A percentile compares a stretch with the other conserved stretches of the same genome.
Evolutionary conservation across 495 filamentous ascomycete genomes (phyloP).

Genomic region (Aspergillus conjunctus): DNA sequence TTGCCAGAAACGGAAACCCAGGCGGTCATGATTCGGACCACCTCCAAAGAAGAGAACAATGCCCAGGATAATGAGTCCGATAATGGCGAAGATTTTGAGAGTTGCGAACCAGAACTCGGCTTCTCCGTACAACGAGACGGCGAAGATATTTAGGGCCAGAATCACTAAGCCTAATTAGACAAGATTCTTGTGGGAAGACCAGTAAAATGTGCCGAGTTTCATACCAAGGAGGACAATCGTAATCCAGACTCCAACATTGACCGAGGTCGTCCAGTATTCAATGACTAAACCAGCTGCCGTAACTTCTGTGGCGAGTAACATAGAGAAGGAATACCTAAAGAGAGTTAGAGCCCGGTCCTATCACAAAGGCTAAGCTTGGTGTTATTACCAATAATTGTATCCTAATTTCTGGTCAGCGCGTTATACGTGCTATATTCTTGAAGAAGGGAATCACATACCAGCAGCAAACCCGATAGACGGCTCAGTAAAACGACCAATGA

Average conservation of each 20-base stretch:
- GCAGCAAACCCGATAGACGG: slow-evolving; percentile 71
- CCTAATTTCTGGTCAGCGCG: slow-evolving; percentile 39
- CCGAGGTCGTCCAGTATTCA: slow-evolving; percentile 62
- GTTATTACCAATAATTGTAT: slow-evolving; percentile 55
- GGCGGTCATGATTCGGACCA: slow-evolving; percentile 59
- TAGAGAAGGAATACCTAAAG: slow-evolving; percentile 51
- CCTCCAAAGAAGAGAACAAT: slow-evolving; percentile 70
- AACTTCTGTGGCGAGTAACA: slow-evolving; percentile 68
- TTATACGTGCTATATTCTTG: neutral
- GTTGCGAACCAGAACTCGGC: slow-evolving; percentile 74
- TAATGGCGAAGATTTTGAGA: slow-evolving; percentile 73
- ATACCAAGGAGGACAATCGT: slow-evolving; percentile 64
- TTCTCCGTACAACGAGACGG: slow-evolving; percentile 70
- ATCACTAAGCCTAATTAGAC: slow-evolving; percentile 54
- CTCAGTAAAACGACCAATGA: slow-evolving; percentile 69
- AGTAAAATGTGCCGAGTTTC: slow-evolving; percentile 28
- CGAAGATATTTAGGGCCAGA: slow-evolving; percentile 65
- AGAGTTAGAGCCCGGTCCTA: no score
- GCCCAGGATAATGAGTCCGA: slow-evolving; percentile 67
- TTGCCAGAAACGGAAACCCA: slow-evolving; percentile 75
- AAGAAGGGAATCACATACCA: slow-evolving; percentile 35
- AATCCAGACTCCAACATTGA: slow-evolving; percentile 64
- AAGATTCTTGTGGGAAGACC: neutral
- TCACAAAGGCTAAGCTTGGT: no score
- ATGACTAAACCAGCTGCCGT: slow-evolving; percentile 69